A percentile compares a stretch with the other conserved stretches of the same genome.
These are phyloP conservation scores for Paecilomyces formosus DNA, from an alignment of 2,329 filamentous ascomycete genomes.

Conservation along the genomic window DNA sequence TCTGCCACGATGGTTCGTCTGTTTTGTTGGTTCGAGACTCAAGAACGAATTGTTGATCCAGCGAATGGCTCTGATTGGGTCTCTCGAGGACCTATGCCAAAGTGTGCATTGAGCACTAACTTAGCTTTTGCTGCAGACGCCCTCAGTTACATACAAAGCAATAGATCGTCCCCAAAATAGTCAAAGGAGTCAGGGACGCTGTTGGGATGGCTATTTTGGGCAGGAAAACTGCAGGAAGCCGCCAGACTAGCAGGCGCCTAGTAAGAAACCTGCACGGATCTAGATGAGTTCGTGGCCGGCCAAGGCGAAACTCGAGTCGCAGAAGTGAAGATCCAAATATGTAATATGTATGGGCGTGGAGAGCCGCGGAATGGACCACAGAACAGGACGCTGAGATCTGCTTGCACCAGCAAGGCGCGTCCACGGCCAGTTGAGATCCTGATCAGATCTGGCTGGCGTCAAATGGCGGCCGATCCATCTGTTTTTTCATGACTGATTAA, in stretches of 20 bases:
- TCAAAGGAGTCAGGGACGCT: neutral
- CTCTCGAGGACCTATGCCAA: neutral
- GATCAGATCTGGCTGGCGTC: neutral
- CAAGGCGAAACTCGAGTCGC: neutral
- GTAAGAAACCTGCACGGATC: neutral
- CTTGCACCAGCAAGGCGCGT: neutral
- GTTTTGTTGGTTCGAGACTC: neutral
- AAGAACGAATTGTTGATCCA: neutral
- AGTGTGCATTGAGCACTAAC: neutral
- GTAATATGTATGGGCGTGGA: no score
- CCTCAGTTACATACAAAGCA: neutral
- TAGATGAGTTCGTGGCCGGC: neutral
- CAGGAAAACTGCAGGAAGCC: neutral
- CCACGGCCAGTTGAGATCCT: neutral
- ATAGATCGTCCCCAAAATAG: neutral
- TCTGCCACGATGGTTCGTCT: conserved; percentile 2
- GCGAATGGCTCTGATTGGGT: neutral
- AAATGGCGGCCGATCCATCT: conserved; percentile 1
- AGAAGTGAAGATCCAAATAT: neutral
- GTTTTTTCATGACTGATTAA: conserved; percentile 8
- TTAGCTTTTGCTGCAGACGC: neutral
- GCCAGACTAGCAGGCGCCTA: neutral
- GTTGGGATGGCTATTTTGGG: neutral
- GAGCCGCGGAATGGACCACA: neutral
- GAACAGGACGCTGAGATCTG: neutral